Base-by-base conservation (phyloP, 306 rosid genomes). In the Amphicarpaea edgeworthii region DNA sequence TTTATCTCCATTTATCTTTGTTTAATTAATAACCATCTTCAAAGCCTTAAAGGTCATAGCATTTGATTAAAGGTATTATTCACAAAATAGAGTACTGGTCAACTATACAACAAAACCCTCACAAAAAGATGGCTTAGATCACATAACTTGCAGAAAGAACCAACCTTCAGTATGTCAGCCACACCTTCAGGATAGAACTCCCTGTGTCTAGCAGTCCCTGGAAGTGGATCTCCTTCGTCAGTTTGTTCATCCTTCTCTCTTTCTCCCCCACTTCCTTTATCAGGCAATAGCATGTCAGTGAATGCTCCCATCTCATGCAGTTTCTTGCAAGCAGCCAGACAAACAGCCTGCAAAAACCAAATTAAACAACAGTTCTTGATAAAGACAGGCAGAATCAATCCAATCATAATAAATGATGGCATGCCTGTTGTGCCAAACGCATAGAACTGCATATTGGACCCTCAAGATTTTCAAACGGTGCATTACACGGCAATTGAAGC, bases 151-250 rank as follows among this genome's bases (percentile, higher is more conserved):
- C 30, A 73, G 73, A 54, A 80, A 42, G 55, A 76, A 90, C 91
- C 19, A 72, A 90, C 99, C 97, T 85, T 86, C 47, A 95, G 97
- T 84, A 82, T 88, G 76, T 90, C 86, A 46, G 99, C 99, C 76
- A 95, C 97, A 40, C 99, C 99, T 88, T 95, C 97, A 57, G 99
- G 99, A 87, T 92, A 95, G 84, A 92, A 95, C 85, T 95, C 99
- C 85, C 99, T 86, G 74, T 95, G 99, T 88, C 99, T 92, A 70
- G 97, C 97, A 76, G 99, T 95, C 69, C 99, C 99, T 15, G 99
- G 96, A 83, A 95, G 97, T 76, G 97, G 93, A 73, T 95, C 99
- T 64, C 91, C 97, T 78, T 90, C 97, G 66, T 92, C 90, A 83
- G 78, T 90, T 82, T 85, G 91, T 60, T 92, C 97, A 60, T 80